A percentile compares a stretch with the other conserved stretches of the same genome.
phyloP scores from a whole-genome alignment of 306 rosid species.

The Vachellia pachyceras region DNA sequence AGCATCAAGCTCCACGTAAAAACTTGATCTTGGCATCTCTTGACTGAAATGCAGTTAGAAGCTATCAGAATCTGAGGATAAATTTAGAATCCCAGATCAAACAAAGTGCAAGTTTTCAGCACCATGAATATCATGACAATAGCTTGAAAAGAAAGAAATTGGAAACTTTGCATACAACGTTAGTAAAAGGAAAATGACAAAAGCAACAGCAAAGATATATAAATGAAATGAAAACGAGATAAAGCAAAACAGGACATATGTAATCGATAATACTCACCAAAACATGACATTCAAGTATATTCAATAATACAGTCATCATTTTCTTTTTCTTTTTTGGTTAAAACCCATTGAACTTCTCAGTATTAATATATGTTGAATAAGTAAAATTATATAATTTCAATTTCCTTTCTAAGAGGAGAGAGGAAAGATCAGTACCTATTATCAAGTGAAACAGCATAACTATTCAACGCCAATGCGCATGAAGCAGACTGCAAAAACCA shows the following conservation, averaged over 20 bases:
- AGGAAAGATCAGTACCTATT: slow-evolving; percentile 67
- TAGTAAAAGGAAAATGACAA: slow-evolving; percentile 11
- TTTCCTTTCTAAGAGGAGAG: slow-evolving; percentile 34
- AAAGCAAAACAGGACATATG: background rate
- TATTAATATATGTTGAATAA: background rate
- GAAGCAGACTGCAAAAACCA: slow-evolving; percentile 85
- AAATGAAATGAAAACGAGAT: too few species aligned
- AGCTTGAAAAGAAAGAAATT: background rate
- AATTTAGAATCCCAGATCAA: slow-evolving; percentile 21
- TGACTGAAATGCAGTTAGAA: slow-evolving; percentile 61
- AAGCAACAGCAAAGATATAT: background rate
- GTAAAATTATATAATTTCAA: slow-evolving; percentile 24
- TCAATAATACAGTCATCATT: background rate
- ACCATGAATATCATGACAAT: slow-evolving; percentile 1
- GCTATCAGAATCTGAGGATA: slow-evolving; percentile 32
- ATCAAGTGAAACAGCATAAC: slow-evolving; percentile 78
- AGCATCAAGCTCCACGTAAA: slow-evolving; percentile 91
- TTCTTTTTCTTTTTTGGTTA: background rate
- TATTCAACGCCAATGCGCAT: slow-evolving; percentile 84
- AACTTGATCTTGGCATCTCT: slow-evolving; percentile 88
- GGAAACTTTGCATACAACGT: background rate
- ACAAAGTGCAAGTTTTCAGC: slow-evolving; percentile 6
- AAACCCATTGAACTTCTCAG: too few species aligned
- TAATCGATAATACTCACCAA: background rate
- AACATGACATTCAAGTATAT: background rate